These are phyloP conservation scores for Coffea canephora DNA, from an alignment of 257 asterid species.

Conservation along the genomic window DNA sequence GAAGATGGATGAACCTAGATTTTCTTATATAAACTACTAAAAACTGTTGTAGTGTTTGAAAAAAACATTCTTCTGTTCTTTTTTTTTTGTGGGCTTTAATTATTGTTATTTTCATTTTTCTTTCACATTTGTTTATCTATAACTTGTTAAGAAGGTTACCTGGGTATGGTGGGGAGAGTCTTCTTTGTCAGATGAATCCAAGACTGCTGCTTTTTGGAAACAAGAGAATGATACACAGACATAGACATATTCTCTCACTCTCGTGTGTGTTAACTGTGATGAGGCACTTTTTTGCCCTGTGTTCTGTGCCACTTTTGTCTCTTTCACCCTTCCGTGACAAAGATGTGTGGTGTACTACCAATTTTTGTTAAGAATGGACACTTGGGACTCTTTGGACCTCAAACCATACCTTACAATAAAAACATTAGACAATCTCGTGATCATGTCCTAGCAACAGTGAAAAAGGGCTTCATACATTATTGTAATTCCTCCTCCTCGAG, in stretches of 20 bases:
- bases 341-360: not conserved
- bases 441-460: slow-evolving; percentile 5
- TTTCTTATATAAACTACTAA: not conserved
- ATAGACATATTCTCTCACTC: not conserved
- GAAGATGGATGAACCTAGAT: too few relatives aligned
- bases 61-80: not conserved
- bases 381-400: not conserved
- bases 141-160: slow-evolving; percentile 13
- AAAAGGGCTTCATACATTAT: not conserved
- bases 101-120: not conserved
- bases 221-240: not conserved
- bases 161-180: not conserved
- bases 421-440: slow-evolving; percentile 8
- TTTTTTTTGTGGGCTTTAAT: not conserved
- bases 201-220: not conserved
- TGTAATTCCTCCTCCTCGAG: not conserved
- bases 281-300: not conserved
- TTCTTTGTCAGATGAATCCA: not conserved
- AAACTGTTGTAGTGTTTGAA: too few relatives aligned
- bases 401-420: not conserved
- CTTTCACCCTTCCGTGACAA: not conserved
- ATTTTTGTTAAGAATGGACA: not conserved
- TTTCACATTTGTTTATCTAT: not conserved
- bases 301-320: slow-evolving; percentile 2
- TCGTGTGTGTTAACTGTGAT: not conserved